Conservation (phyloP, 1,284 basidiomycete species). For the Cryptococcus sp. region DNA sequence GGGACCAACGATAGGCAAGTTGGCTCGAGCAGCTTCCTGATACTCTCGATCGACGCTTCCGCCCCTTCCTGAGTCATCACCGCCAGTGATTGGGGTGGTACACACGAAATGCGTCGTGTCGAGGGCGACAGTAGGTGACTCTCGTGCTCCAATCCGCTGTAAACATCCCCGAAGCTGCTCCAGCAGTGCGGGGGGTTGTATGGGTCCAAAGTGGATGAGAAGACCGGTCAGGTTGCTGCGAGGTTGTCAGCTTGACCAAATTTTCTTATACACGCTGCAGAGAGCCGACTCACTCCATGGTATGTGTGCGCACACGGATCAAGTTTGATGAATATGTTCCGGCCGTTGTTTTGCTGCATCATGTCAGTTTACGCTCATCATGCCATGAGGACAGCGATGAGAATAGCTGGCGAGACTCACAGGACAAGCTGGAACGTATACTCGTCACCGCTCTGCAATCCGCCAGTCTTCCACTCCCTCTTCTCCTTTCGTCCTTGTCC, state of each 20-base stretch:
- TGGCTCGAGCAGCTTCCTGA: slow-evolving; percentile 83
- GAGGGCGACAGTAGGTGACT: slow-evolving; percentile 90
- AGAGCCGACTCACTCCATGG: slow-evolving; percentile 61
- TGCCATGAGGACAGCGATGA: background rate
- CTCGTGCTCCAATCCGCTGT: slow-evolving; percentile 78
- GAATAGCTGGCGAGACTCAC: slow-evolving; percentile 50
- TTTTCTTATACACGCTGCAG: background rate
- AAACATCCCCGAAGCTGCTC: slow-evolving; percentile 77
- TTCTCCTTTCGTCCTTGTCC: slow-evolving; percentile 39
- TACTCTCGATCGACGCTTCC: slow-evolving; percentile 68
- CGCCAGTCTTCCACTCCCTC: slow-evolving; percentile 70
- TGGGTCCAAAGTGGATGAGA: slow-evolving; percentile 85
- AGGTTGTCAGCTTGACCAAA: background rate
- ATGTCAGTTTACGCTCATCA: slow-evolving; percentile 4
- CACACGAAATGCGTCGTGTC: slow-evolving; percentile 97
- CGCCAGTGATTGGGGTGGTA: slow-evolving; percentile 70
- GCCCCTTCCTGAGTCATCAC: slow-evolving; percentile 56
- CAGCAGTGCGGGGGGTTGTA: slow-evolving; percentile 72
- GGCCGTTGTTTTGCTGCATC: slow-evolving; percentile 67
- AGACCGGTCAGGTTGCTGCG: slow-evolving; percentile 83
- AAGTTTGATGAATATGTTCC: slow-evolving; percentile 83
- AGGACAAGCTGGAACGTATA: slow-evolving; percentile 91
- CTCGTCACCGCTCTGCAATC: slow-evolving; percentile 81
- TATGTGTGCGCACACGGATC: slow-evolving; percentile 80
- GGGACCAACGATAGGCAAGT: slow-evolving; percentile 86